Base-by-base conservation (phyloP, 306 rosid genomes). In the Rosa chinensis region DNA sequence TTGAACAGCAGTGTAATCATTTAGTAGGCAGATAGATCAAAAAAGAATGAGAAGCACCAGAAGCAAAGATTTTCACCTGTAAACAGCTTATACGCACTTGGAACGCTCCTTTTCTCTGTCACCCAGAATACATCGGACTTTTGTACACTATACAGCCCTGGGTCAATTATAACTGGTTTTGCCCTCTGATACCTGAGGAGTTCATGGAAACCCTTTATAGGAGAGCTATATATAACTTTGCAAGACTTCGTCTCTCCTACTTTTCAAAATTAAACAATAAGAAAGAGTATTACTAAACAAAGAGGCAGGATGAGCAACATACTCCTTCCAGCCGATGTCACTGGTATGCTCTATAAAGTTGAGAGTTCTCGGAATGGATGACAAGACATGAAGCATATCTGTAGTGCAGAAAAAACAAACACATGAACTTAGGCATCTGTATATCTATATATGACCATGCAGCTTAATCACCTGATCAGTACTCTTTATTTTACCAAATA, bases 291-390 rank as follows among this genome's bases (percentile, higher is more conserved):
- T 59, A 67, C 72, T 21, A 74, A 78, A 32, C 72, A 58, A 28
- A 52, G n/a, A 52, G 20, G 25, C 42, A 70, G 20, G 81, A 72
- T 69, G 71, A 78, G 78, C 76, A 67, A 81, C 91, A 67, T 87
- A 92, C 94, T 92, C 97, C 83, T 95, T 95, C 99, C 99, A 95
- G 73, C 99, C 98, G 77, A 95, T 92, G 78, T 95, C 97, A 84
- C 92, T 88, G 72, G 94, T 90, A 82, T 90, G 94, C 86, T 92
- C 93, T 42, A 90, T 88, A 62, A 90, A 92, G 75, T 90, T 90
- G 45, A 92, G 82, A 81, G 80, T 50, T 82, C 94, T 87, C 5
- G 92, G 94, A 81, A 92, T 83, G 48, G 92, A 72, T 61, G 89
- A 85, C 66, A 92, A 72, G 6, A 90, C 80, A 80, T 92, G 91